These are phyloP conservation scores for Plasmodium malariae DNA, from an alignment of 169 alveolate genomes.

Conservation along the genomic window DNA sequence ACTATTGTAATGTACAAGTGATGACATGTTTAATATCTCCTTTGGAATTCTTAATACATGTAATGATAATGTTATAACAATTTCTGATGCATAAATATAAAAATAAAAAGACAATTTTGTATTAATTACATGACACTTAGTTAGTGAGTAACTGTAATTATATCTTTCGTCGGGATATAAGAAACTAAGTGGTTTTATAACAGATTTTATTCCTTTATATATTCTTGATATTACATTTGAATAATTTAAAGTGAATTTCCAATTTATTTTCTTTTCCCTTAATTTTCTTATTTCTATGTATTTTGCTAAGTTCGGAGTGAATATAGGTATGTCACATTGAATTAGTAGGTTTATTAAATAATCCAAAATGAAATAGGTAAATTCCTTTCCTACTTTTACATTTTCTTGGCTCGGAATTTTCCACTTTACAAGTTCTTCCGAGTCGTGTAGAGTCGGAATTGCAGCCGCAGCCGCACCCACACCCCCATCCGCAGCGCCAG, in stretches of 20 bases:
- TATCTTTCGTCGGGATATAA: conserved; percentile 75
- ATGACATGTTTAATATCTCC: conserved; percentile 18
- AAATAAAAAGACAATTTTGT: conserved; percentile 48
- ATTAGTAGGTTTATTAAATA: conserved; percentile 40
- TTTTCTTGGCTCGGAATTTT: conserved; percentile 41
- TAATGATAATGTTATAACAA: conserved; percentile 37
- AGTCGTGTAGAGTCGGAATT: neutral
- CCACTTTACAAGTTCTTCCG: conserved; percentile 48
- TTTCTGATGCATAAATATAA: conserved; percentile 42
- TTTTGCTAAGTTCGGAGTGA: conserved; percentile 40
- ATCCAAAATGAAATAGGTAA: conserved; percentile 37
- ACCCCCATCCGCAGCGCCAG: neutral
- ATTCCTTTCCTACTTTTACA: conserved; percentile 51
- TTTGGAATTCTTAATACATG: conserved; percentile 53
- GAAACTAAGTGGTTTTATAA: conserved; percentile 50
- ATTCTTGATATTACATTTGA: conserved; percentile 50
- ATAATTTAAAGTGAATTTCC: conserved; percentile 62
- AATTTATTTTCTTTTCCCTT: conserved; percentile 13
- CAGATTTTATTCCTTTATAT: conserved; percentile 46
- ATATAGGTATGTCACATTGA: conserved; percentile 48
- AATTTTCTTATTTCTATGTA: conserved; percentile 60
- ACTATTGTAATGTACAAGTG: conserved; percentile 7
- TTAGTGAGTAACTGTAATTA: conserved; percentile 26
- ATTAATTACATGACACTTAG: conserved; percentile 59
- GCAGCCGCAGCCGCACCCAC: neutral